Evolutionary conservation across 805 yeast genomes (phyloP).

Genomic region (Pichia californica): DNA sequence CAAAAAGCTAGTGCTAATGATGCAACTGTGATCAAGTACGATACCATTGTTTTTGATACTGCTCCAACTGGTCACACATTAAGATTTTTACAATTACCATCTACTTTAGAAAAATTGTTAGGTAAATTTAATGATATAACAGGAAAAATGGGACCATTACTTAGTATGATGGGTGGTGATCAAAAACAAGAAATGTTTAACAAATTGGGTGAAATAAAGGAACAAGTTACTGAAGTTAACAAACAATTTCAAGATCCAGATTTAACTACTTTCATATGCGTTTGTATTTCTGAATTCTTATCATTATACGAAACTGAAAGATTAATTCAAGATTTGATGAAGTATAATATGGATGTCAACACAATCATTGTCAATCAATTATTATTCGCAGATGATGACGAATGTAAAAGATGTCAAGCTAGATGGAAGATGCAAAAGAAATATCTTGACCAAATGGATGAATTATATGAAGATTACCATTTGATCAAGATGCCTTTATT

Average conservation of each 20-base stretch:
- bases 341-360: slow-evolving; percentile 94
- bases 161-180: slow-evolving; percentile 67
- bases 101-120: slow-evolving; percentile 81
- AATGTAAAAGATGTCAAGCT: slow-evolving; percentile 85
- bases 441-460: slow-evolving; percentile 91
- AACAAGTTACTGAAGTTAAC: slow-evolving; percentile 79
- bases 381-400: slow-evolving; percentile 74
- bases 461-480: slow-evolving; percentile 95
- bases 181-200: slow-evolving; percentile 64
- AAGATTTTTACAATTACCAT: slow-evolving; percentile 89
- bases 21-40: slow-evolving; percentile 44
- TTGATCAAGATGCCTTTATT: slow-evolving; percentile 92
- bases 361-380: slow-evolving; percentile 94
- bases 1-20: slow-evolving; percentile 36
- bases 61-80: slow-evolving; percentile 99
- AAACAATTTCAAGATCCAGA: slow-evolving; percentile 95
- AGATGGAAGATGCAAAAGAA: slow-evolving; percentile 96
- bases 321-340: slow-evolving; percentile 91
- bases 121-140: slow-evolving; percentile 83
- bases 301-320: slow-evolving; percentile 97
- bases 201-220: slow-evolving; percentile 75
- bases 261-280: slow-evolving; percentile 91
- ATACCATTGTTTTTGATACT: slow-evolving; percentile 95
- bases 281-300: slow-evolving; percentile 94
- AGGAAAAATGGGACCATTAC: slow-evolving; percentile 84